Evolutionary conservation across 768 basidiomycete genomes (phyloP).

Genomic region (Dacryopinax primogenitus): DNA sequence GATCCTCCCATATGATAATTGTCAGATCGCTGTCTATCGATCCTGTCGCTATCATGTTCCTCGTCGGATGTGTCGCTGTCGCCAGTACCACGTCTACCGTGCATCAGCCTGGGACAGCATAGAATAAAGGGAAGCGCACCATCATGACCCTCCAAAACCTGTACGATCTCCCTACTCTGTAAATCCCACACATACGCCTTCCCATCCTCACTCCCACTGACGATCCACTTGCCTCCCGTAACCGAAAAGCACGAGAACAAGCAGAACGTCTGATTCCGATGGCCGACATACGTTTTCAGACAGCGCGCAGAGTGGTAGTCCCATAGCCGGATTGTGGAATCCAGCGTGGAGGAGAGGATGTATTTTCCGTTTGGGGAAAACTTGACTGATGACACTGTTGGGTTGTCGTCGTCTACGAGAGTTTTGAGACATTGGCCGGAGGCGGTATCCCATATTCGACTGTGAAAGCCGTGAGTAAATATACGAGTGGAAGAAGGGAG

Average conservation of each 20-base stretch:
- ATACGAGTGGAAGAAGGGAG: neutral
- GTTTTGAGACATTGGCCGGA: constrained; percentile 98
- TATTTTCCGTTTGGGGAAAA: constrained; percentile 90
- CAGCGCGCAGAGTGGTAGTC: constrained; percentile 82
- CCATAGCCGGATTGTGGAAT: constrained; percentile 90
- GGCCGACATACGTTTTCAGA: constrained; percentile 84
- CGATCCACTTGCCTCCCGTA: constrained; percentile 57
- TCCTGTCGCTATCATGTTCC: constrained; percentile 70
- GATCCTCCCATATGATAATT: constrained; percentile 56
- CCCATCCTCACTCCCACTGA: constrained; percentile 82
- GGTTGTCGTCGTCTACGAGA: constrained; percentile 89
- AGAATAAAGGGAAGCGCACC: too few species aligned
- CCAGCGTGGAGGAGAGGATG: constrained; percentile 82
- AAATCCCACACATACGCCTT: constrained; percentile 86
- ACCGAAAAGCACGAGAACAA: constrained; percentile 59
- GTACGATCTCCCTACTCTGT: constrained; percentile 62
- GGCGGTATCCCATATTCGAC: constrained; percentile 94
- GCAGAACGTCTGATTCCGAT: constrained; percentile 75
- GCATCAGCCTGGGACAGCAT: too few species aligned
- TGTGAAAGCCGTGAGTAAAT: constrained; percentile 26
- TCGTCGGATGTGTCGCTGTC: constrained; percentile 70
- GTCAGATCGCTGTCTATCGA: constrained; percentile 78
- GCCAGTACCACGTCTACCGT: constrained; percentile 59
- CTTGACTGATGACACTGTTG: constrained; percentile 57
- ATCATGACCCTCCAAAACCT: constrained; percentile 66